Conservation (phyloP, 2,329 filamentous ascomycete genomes). For the Dactylellina sp. region DNA sequence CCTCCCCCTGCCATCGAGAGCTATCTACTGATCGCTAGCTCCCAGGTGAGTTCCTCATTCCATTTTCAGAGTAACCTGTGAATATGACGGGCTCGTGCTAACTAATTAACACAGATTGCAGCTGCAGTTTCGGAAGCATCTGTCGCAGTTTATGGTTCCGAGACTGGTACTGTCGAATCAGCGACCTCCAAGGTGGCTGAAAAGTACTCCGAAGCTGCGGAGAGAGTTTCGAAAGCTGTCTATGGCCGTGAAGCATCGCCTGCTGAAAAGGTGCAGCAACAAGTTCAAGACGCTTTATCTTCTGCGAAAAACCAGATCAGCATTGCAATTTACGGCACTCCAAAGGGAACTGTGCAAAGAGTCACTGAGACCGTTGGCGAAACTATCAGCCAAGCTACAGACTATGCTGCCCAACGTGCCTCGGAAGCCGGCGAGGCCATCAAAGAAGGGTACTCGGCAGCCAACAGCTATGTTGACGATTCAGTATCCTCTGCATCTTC, state of each 20-base stretch:
- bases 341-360: slow-evolving; percentile 66
- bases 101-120: slow-evolving; percentile 66
- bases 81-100: slow-evolving; percentile 2
- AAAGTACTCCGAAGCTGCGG: slow-evolving; percentile 70
- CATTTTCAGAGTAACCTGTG: background rate
- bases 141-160: slow-evolving; percentile 69
- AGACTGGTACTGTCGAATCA: slow-evolving; percentile 66
- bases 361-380: slow-evolving; percentile 61
- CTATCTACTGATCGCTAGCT: slow-evolving; percentile 70
- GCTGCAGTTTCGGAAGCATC: slow-evolving; percentile 71
- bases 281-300: slow-evolving; percentile 68
- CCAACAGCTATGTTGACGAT: slow-evolving; percentile 50
- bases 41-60: slow-evolving; percentile 66
- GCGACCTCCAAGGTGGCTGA: slow-evolving; percentile 66
- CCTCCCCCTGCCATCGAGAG: slow-evolving; percentile 71
- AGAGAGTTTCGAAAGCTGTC: slow-evolving; percentile 70
- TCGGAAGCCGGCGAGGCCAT: slow-evolving; percentile 57
- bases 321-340: slow-evolving; percentile 70
- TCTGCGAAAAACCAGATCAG: slow-evolving; percentile 68
- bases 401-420: slow-evolving; percentile 63
- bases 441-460: slow-evolving; percentile 39
- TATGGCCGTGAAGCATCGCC: slow-evolving; percentile 71
- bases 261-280: slow-evolving; percentile 69
- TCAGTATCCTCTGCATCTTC: slow-evolving; percentile 44
- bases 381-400: slow-evolving; percentile 56